Evolutionary conservation across 1,284 basidiomycete genomes (phyloP).

Genomic region (Pascua sp.): DNA sequence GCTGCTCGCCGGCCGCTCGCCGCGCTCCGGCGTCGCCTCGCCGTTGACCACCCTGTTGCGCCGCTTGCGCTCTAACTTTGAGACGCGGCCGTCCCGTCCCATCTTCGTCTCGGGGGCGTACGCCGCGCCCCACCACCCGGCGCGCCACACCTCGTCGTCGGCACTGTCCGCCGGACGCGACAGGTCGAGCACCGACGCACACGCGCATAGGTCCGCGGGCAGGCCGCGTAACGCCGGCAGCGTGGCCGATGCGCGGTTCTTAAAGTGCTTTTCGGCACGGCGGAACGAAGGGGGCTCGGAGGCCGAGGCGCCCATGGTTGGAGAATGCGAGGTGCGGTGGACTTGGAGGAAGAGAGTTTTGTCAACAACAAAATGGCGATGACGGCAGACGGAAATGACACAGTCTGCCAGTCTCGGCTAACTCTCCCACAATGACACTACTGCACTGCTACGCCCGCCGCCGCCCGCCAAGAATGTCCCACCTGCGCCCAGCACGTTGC

Average conservation of each 20-base stretch:
- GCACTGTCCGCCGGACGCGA: constrained; percentile 29
- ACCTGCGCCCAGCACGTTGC: too few relatives aligned
- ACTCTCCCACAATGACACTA: too few relatives aligned
- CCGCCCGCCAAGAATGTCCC: too few relatives aligned
- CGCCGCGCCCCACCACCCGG: constrained; percentile 42
- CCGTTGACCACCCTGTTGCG: background rate
- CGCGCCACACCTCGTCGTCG: constrained; percentile 40
- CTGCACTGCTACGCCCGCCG: too few relatives aligned
- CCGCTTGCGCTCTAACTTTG: constrained; percentile 28
- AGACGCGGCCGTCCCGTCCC: background rate
- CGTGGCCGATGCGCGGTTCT: constrained; percentile 31
- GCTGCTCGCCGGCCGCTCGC: constrained; percentile 26
- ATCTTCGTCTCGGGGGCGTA: constrained; percentile 5
- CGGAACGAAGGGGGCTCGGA: constrained; percentile 42
- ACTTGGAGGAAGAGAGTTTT: background rate
- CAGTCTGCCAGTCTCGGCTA: too few relatives aligned
- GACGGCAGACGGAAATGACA: too few relatives aligned
- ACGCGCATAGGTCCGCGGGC: constrained; percentile 5
- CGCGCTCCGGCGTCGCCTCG: constrained; percentile 6
- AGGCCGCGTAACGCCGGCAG: constrained; percentile 30
- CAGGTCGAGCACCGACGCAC: constrained; percentile 34
- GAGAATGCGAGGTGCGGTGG: background rate
- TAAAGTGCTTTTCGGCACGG: constrained; percentile 47
- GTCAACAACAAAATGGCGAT: background rate
- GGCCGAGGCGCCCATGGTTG: background rate